Conservation (phyloP, 225 moss, liverwort and hornwort genomes). For the Lunularia cruciata region DNA sequence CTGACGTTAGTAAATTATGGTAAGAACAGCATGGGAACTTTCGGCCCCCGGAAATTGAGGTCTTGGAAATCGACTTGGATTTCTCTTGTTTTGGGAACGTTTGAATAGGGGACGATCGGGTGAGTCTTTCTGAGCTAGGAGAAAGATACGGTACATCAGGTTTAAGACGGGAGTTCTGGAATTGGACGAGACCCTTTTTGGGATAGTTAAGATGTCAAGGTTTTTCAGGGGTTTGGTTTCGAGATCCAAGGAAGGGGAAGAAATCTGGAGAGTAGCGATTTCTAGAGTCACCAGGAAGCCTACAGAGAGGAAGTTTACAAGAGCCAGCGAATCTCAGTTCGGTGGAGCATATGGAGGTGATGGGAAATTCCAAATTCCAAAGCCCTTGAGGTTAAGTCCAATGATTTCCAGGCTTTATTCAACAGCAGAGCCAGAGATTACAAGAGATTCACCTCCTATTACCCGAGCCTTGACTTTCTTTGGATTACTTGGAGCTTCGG, state of each 20-base stretch:
- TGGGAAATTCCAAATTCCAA: background rate
- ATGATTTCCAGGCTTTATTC: slow-evolving; percentile 18
- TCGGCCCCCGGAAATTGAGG: too few relatives aligned
- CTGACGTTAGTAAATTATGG: too few relatives aligned
- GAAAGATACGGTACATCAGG: too few relatives aligned
- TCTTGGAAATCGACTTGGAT: too few relatives aligned
- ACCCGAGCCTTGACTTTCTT: slow-evolving; percentile 34
- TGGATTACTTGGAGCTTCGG: slow-evolving; percentile 36
- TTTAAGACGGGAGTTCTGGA: too few relatives aligned
- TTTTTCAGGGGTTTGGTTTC: slow-evolving; percentile 18
- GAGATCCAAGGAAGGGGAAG: slow-evolving; percentile 15
- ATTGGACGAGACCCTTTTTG: too few relatives aligned
- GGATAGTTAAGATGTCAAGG: slow-evolving; percentile 10
- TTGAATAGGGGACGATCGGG: too few relatives aligned
- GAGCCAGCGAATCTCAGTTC: background rate
- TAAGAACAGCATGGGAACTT: too few relatives aligned
- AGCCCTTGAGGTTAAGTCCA: too few relatives aligned
- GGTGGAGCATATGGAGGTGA: background rate
- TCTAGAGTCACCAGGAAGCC: background rate
- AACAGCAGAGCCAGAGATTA: background rate
- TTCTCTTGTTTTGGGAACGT: too few relatives aligned
- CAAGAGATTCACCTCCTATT: background rate
- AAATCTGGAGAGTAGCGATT: slow-evolving; percentile 4
- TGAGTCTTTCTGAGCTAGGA: too few relatives aligned
- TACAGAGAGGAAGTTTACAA: background rate